Conservation (phyloP, 2,329 filamentous ascomycete species). For the Nannizziopsis arthrosporioides region DNA sequence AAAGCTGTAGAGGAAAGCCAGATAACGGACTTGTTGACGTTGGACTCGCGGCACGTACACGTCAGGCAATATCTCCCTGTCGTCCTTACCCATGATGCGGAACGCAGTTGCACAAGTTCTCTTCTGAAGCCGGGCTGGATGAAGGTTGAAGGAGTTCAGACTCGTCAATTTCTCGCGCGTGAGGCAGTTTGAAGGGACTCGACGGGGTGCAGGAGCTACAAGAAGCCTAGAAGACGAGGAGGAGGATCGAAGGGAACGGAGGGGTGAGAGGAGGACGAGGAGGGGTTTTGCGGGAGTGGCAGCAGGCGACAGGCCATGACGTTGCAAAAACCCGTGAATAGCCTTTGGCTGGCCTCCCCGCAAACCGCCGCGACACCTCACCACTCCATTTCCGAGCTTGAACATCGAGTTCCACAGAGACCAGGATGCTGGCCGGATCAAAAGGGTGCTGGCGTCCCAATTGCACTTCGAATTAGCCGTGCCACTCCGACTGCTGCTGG, state of each 20-base stretch:
- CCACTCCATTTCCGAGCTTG: not conserved
- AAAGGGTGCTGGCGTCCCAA: not conserved
- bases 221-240: constrained; percentile 14
- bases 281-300: constrained; percentile 4
- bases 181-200: constrained; percentile 5
- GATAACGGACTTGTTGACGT: not conserved
- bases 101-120: constrained; percentile 33
- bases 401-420: constrained; percentile 10
- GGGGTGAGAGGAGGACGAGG: constrained; percentile 7
- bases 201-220: constrained; percentile 12
- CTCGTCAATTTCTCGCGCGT: constrained; percentile 12
- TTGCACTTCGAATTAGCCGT: not conserved
- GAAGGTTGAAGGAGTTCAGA: constrained; percentile 15
- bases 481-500: no score
- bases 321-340: constrained; percentile 12
- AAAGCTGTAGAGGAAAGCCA: not conserved
- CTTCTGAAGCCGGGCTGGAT: constrained; percentile 15
- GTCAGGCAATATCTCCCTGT: constrained; percentile 38
- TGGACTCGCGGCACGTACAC: constrained; percentile 24
- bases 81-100: constrained; percentile 33
- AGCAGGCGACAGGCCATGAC: constrained; percentile 9
- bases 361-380: constrained; percentile 7
- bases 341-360: constrained; percentile 7
- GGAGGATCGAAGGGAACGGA: constrained; percentile 5
- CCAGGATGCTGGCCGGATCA: not conserved